Evolutionary conservation across 495 filamentous ascomycete species (phyloP), one percentile per base, ranked within the genome.

Genomic region (Endocarpon pusillum): DNA sequence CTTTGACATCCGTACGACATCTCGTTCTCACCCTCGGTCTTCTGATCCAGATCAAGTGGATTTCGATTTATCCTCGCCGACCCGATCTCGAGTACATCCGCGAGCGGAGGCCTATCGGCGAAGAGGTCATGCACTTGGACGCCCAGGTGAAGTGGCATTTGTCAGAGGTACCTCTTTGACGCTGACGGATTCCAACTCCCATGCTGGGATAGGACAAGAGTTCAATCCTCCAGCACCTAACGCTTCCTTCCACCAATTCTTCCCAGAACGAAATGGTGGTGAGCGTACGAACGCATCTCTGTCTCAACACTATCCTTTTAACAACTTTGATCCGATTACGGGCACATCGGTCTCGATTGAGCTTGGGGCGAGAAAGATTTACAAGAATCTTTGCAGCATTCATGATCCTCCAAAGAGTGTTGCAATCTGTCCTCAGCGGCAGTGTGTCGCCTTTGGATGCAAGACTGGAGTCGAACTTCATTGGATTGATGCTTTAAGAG

Each of bases 361-460:
- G 23, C 31, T 32, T 20, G 42, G 40, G 21, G 54, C 39, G 42
- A 51, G 23, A 40, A 64, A 38, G 44, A 59, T 63, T 43, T 73
- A 73, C 40, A 56, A 62, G 17, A 63, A 77, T 36, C 39, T 84
- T 27, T 79, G 78, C 47, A 72, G 67, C 1, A 57, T 65, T 7
- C 66, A 79, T 35, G 70, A 80, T 38, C 69, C 70, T 14, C 77
- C 78, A 3, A 64, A 66, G 34, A 75, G 68, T 8, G 66, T 83
- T 3, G 71, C 78, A 1, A 67, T 84, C 32, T 80, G 71, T 38
- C 78, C 78, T 8, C 68, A 72, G 20, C 63, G 73, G 20, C 64
- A 65, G 14, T 78, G 73, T 43, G 67, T 80, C 9, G 78, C 77
- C 2, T 82, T 81, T 55, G 78, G 78, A 12, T 81, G 70, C 32